These are phyloP conservation scores for Antrodiella citrinella DNA, from an alignment of 768 basidiomycete species.

Conservation along the genomic window DNA sequence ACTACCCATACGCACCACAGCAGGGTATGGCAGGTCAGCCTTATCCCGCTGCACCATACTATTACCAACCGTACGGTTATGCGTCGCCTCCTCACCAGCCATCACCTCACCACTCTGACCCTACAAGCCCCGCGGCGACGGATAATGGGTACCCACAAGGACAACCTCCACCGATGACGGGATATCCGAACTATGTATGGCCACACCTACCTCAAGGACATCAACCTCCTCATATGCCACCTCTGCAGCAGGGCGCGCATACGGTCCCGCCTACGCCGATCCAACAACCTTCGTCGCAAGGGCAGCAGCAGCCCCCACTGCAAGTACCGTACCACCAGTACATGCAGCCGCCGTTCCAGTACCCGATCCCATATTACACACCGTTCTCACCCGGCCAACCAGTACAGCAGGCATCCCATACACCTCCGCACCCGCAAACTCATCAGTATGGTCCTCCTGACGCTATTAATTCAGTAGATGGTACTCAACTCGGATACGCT, in stretches of 20 bases:
- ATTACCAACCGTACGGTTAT: constrained; percentile 42
- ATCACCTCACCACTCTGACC: constrained; percentile 31
- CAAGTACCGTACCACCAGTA: background rate
- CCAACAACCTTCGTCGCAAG: constrained; percentile 8
- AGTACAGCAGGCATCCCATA: background rate
- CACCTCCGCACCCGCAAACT: constrained; percentile 10
- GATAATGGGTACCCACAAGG: constrained; percentile 25
- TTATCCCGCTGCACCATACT: constrained; percentile 7
- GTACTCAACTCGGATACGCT: constrained; percentile 14
- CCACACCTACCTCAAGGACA: constrained; percentile 19
- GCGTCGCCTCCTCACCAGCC: constrained; percentile 39
- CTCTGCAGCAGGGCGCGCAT: constrained; percentile 1
- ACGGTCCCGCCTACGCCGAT: constrained; percentile 16
- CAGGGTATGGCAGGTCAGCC: constrained; percentile 9
- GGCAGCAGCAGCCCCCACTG: constrained; percentile 1
- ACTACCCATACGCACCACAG: constrained; percentile 24
- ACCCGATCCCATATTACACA: background rate
- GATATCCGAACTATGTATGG: constrained; percentile 28
- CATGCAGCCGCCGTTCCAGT: background rate
- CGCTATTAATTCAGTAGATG: background rate
- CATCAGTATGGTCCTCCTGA: constrained; percentile 11
- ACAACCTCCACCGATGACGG: constrained; percentile 18
- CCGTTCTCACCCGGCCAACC: background rate
- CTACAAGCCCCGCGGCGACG: constrained; percentile 17
- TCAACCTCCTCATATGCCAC: background rate